Evolutionary conservation across 1,284 basidiomycete species (phyloP).

Genomic region (Ceratobasidium sp.): DNA sequence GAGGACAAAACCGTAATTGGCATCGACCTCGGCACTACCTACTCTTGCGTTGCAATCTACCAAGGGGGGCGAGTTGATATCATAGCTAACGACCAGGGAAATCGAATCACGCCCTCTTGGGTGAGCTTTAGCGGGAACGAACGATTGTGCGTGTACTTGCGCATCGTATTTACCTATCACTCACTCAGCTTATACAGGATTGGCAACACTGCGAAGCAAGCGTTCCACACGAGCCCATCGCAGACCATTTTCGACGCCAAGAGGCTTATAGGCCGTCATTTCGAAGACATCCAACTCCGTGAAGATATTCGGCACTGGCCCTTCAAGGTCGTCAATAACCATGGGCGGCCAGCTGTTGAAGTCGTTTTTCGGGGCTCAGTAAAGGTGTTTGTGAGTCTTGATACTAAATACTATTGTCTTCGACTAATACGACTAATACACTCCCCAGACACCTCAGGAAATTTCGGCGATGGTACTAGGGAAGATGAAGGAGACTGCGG

Average conservation of each 20-base stretch:
- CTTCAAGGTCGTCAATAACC: conserved; percentile 66
- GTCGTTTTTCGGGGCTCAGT: conserved; percentile 66
- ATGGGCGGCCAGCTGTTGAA: conserved; percentile 58
- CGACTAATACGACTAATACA: no score
- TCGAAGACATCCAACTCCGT: conserved; percentile 57
- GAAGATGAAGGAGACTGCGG: conserved; percentile 74
- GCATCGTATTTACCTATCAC: no score
- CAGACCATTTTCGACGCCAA: conserved; percentile 71
- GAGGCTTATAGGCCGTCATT: conserved; percentile 65
- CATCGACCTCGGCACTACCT: conserved; percentile 59
- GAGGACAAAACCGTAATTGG: conserved; percentile 56
- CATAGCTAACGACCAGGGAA: conserved; percentile 52
- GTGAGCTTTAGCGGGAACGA: conserved; percentile 54
- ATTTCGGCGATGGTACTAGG: conserved; percentile 46
- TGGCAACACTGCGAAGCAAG: neutral
- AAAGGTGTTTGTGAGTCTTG: conserved; percentile 61
- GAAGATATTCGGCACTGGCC: conserved; percentile 62
- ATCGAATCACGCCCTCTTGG: conserved; percentile 58
- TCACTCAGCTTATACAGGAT: neutral
- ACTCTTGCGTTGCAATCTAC: conserved; percentile 29
- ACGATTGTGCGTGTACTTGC: conserved; percentile 28
- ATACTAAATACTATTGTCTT: no score
- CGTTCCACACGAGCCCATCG: conserved; percentile 48
- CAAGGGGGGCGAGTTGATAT: conserved; percentile 15
- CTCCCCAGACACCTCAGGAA: neutral